Evolutionary conservation across 352 stramenopile genomes (phyloP).

Genomic region (Phytophthora melonis): DNA sequence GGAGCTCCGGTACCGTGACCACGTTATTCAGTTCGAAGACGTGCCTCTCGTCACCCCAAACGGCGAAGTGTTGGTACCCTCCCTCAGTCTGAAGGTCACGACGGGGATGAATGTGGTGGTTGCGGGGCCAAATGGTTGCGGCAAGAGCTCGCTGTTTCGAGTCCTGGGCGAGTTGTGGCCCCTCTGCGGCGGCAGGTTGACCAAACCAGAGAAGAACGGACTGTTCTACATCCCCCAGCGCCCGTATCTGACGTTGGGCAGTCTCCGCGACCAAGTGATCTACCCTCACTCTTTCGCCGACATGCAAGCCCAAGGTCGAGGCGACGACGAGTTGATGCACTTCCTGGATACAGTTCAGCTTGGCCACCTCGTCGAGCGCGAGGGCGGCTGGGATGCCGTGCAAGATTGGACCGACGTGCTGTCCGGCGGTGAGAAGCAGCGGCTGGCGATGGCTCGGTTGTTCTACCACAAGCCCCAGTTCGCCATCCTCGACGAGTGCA

Average conservation of each 20-base stretch:
- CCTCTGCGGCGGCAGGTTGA: constrained; percentile 71
- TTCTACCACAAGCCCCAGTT: constrained; percentile 91
- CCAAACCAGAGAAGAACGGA: constrained; percentile 70
- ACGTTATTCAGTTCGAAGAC: constrained; percentile 87
- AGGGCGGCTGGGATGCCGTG: constrained; percentile 74
- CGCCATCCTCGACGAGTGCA: constrained; percentile 89
- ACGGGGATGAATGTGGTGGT: constrained; percentile 89
- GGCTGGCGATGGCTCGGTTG: constrained; percentile 83
- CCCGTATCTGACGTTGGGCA: constrained; percentile 85
- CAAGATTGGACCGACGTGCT: constrained; percentile 88
- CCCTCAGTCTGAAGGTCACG: constrained; percentile 78
- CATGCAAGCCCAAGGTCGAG: constrained; percentile 50
- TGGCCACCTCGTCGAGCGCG: constrained; percentile 66
- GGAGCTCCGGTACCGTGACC: constrained; percentile 52
- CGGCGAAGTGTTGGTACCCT: constrained; percentile 77
- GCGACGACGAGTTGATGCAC: constrained; percentile 63
- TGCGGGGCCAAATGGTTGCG: constrained; percentile 76
- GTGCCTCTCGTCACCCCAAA: constrained; percentile 87
- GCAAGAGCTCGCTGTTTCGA: constrained; percentile 87
- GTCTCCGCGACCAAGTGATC: constrained; percentile 90
- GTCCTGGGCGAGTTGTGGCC: constrained; percentile 88
- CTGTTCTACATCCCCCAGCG: constrained; percentile 91
- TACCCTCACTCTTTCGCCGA: constrained; percentile 78
- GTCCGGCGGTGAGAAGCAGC: constrained; percentile 91
- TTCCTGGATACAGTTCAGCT: constrained; percentile 82